Conservation (phyloP, 305 asterid genomes). For the Fraxinus baroniana region DNA sequence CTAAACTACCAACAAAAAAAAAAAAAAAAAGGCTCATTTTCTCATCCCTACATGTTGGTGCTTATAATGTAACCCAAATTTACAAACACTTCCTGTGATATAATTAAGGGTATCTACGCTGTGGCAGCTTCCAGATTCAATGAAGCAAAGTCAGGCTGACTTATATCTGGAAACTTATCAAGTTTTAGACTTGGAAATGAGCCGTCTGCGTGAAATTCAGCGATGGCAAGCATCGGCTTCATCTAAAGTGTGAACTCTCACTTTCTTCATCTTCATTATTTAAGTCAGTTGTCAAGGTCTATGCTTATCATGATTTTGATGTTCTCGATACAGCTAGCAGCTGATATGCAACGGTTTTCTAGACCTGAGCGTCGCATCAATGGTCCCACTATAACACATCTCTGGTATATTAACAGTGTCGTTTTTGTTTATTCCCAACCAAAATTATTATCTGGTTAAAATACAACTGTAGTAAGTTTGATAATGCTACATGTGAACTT, state of each 20-base stretch:
- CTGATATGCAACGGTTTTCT: slow-evolving; percentile 98
- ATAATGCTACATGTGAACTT: background rate
- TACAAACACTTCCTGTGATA: background rate
- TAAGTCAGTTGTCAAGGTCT: slow-evolving; percentile 15
- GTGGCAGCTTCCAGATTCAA: slow-evolving; percentile 93
- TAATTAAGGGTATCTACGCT: slow-evolving; percentile 12
- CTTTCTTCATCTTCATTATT: slow-evolving; percentile 12
- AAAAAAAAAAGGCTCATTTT: background rate
- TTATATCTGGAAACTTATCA: slow-evolving; percentile 93
- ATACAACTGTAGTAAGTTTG: background rate
- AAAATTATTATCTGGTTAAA: slow-evolving; percentile 15
- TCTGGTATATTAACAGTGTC: slow-evolving; percentile 57
- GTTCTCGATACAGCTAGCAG: slow-evolving; percentile 75
- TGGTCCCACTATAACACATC: slow-evolving; percentile 97
- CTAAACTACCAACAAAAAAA: too few species aligned
- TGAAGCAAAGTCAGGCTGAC: slow-evolving; percentile 97
- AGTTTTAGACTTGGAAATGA: slow-evolving; percentile 96
- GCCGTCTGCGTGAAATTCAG: slow-evolving; percentile 96
- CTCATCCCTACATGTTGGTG: background rate
- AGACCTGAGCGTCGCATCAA: slow-evolving; percentile 97
- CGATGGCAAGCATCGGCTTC: slow-evolving; percentile 96
- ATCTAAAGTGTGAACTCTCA: slow-evolving; percentile 58
- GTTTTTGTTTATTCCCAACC: background rate
- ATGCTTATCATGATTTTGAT: slow-evolving; percentile 31
- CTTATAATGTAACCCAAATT: background rate